Evolutionary conservation across 495 filamentous ascomycete genomes (phyloP), one percentile per base, ranked within the genome.

Genomic region (Tetracladium marchalianum): DNA sequence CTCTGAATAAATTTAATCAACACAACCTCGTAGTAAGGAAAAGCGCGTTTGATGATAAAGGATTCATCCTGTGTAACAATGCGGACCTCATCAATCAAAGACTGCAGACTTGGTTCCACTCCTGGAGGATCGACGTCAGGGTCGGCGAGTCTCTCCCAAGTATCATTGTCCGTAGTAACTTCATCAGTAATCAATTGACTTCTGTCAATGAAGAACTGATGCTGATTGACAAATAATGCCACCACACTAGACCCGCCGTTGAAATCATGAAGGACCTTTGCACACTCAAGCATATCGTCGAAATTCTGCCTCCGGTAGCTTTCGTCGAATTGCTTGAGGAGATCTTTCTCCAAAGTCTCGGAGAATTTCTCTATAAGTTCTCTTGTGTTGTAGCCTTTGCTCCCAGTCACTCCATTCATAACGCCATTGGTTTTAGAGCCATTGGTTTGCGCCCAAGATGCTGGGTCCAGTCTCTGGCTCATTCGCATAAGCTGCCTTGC

Each of bases 21-120:
- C 5, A 99, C 93, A 44, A 90, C 86, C 39, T 99, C 93, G 54
- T 94, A 86, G 63, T 87, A 97, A 1, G 93, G 89, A 59, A 99
- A 99, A 4, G 90, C 93, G 22, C 87, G 76, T 57, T 87, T 90
- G 54, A 99, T 96, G 58, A 95, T 95, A 51, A 84, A 83, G 9
- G 90, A 95, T 56, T 97, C 93, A 47, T 95, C 89, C 60, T 97
- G 90, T 58, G 95, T 86, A n/a, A 95, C 86, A 15, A 95, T 80
- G 61, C 82, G 85, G 47, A 97, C 88, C 62, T 97, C 93, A 59
- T 94, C 90, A 18, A 97, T 66, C 43, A 99, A 71, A 13, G 85
- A 87, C 65, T 95, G 88, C 36, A 99, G 67, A 59, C 86, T 94
- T 1, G 87, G 83, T 59, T 99, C 93, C 13, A 96, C 84, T 9